These are phyloP conservation scores for Eutypella sp. DNA, from an alignment of 2,329 filamentous ascomycete species.

Conservation along the genomic window DNA sequence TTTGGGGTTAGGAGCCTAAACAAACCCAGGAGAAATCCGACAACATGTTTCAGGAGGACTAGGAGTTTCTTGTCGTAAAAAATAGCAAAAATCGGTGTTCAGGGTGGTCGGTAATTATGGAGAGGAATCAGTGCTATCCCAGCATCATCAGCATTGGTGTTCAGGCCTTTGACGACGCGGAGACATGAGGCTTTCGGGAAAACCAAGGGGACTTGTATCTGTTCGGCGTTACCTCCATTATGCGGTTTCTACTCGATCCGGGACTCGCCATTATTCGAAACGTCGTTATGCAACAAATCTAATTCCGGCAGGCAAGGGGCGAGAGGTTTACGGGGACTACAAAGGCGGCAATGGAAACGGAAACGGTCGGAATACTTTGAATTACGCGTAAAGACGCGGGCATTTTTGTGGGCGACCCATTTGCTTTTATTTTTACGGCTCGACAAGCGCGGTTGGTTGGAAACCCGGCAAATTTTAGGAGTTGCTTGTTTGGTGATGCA, in stretches of 20 bases:
- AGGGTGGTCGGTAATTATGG: slow-evolving; percentile 25
- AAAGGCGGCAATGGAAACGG: neutral
- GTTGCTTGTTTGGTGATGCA: neutral
- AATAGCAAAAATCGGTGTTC: slow-evolving; percentile 27
- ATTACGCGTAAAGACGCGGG: neutral
- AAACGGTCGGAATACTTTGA: slow-evolving; percentile 1
- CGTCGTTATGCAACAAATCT: neutral
- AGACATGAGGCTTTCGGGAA: slow-evolving; percentile 19
- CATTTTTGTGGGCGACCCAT: neutral
- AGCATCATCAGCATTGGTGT: slow-evolving; percentile 33
- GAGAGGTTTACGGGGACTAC: neutral
- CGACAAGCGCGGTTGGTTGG: neutral
- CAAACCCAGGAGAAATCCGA: slow-evolving; percentile 5
- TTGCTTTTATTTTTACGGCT: neutral
- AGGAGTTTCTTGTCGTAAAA: slow-evolving; percentile 2
- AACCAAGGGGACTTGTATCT: slow-evolving; percentile 13
- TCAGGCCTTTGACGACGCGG: slow-evolving; percentile 27
- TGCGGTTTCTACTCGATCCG: slow-evolving; percentile 3
- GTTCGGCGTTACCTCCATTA: slow-evolving; percentile 15
- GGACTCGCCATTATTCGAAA: too few relatives aligned
- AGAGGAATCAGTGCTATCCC: slow-evolving; percentile 24
- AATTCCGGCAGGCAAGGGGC: neutral
- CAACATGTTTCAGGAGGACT: slow-evolving; percentile 1
- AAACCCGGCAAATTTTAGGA: neutral
- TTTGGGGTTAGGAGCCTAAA: slow-evolving; percentile 68